Conservation (phyloP, 2,329 filamentous ascomycete genomes). For the Conoideocrella luteorostrata region DNA sequence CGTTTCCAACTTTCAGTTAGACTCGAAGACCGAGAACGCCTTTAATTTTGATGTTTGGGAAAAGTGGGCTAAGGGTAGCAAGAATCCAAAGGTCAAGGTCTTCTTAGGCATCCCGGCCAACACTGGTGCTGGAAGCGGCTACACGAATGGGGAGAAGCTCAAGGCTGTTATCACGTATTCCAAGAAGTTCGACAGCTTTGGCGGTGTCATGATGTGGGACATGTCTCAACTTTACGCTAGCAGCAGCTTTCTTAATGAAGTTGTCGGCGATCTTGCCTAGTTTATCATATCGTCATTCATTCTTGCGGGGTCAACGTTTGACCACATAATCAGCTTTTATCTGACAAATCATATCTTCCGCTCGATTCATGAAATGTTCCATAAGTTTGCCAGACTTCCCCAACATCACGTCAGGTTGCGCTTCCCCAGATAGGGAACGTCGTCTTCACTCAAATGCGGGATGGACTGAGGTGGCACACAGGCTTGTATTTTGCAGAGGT, state of each 20-base stretch:
- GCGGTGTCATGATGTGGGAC: slow-evolving; percentile 66
- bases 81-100: slow-evolving; percentile 56
- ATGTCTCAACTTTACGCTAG: slow-evolving; percentile 55
- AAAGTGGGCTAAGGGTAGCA: slow-evolving; percentile 53
- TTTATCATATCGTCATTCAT: too few relatives aligned
- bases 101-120: slow-evolving; percentile 55
- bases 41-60: slow-evolving; percentile 63
- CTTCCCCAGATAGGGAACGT: too few relatives aligned
- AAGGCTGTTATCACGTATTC: slow-evolving; percentile 45
- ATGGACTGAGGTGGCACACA: too few relatives aligned
- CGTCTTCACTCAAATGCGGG: too few relatives aligned
- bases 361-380: too few relatives aligned
- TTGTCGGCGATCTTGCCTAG: slow-evolving; percentile 33
- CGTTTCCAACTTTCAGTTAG: slow-evolving; percentile 41
- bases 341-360: too few relatives aligned
- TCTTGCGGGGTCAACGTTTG: too few relatives aligned
- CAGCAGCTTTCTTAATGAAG: slow-evolving; percentile 43
- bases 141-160: slow-evolving; percentile 41
- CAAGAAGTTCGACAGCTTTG: slow-evolving; percentile 52
- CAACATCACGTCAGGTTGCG: too few relatives aligned
- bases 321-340: too few relatives aligned
- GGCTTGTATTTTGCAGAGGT: too few relatives aligned
- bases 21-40: slow-evolving; percentile 37
- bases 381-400: too few relatives aligned
- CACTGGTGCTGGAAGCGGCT: slow-evolving; percentile 49